phyloP scores from a whole-genome alignment of 257 asterid species.

The Ocimum tenuiflorum region DNA sequence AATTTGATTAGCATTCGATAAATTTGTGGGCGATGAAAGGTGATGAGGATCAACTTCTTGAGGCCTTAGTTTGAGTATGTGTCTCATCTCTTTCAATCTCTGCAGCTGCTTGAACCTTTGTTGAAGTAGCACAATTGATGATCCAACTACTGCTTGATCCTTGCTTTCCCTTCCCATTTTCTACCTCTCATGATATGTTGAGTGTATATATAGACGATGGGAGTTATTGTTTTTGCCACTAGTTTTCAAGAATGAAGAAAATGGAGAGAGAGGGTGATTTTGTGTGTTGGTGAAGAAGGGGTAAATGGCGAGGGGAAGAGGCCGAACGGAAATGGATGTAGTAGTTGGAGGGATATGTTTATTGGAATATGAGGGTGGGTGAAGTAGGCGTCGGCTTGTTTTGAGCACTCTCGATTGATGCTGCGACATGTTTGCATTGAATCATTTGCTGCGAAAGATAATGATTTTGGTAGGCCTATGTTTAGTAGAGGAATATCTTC shows the following conservation, averaged over 20 bases:
- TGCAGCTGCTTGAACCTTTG: constrained; percentile 43
- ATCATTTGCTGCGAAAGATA: not conserved
- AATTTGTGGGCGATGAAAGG: no score
- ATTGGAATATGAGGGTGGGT: constrained; percentile 37
- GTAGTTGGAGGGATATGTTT: constrained; percentile 35
- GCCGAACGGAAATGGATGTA: constrained; percentile 23
- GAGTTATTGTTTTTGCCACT: constrained; percentile 27
- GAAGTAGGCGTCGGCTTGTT: constrained; percentile 34
- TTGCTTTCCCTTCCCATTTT: constrained; percentile 35
- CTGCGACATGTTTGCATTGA: no score
- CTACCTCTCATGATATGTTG: not conserved
- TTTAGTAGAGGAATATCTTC: not conserved
- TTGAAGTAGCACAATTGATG: constrained; percentile 38
- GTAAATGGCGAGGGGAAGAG: constrained; percentile 24
- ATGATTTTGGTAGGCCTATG: not conserved
- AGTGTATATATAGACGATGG: constrained; percentile 21
- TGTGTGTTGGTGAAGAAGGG: constrained; percentile 21
- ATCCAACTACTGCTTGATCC: constrained; percentile 26
- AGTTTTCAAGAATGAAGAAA: constrained; percentile 22
- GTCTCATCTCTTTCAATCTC: constrained; percentile 37
- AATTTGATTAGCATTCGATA: not conserved
- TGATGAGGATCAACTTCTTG: no score
- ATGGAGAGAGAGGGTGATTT: no score
- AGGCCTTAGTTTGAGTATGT: constrained; percentile 15
- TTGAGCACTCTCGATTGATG: constrained; percentile 17